These are phyloP conservation scores for Fusarium lateritium DNA, from an alignment of 2,329 filamentous ascomycete genomes.

Conservation along the genomic window DNA sequence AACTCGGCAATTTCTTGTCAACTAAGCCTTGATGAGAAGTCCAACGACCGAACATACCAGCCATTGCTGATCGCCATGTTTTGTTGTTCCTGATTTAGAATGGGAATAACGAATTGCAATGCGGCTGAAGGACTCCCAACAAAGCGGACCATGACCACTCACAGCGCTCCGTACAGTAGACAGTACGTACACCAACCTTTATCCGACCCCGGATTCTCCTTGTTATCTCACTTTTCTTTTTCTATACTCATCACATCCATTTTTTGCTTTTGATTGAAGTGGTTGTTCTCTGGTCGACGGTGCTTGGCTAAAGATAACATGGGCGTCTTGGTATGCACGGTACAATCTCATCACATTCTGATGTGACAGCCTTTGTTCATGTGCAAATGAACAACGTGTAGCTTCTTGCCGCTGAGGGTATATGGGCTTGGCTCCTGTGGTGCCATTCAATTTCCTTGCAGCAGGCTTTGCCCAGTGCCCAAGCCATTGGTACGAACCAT, in stretches of 20 bases:
- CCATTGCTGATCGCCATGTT: background rate
- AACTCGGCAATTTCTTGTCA: slow-evolving; percentile 12
- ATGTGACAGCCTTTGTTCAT: slow-evolving; percentile 19
- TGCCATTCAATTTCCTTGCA: background rate
- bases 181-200: background rate
- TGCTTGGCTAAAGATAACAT: slow-evolving; percentile 14
- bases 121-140: slow-evolving; percentile 25
- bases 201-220: slow-evolving; percentile 25
- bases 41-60: background rate
- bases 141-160: slow-evolving; percentile 8
- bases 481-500: background rate
- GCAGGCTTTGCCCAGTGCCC: background rate
- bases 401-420: slow-evolving; percentile 2
- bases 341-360: slow-evolving; percentile 24
- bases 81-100: background rate
- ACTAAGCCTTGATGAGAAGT: slow-evolving; percentile 1
- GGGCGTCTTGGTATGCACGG: slow-evolving; percentile 21
- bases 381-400: slow-evolving; percentile 12
- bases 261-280: slow-evolving; percentile 22
- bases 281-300: background rate
- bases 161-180: background rate
- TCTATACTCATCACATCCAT: slow-evolving; percentile 10
- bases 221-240: slow-evolving; percentile 26
- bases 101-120: slow-evolving; percentile 13
- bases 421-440: background rate